A percentile compares a stretch with the other conserved stretches of the same genome.
Conservation (phyloP, 2,329 filamentous ascomycete genomes). For the Colletotrichum zoysiae region DNA sequence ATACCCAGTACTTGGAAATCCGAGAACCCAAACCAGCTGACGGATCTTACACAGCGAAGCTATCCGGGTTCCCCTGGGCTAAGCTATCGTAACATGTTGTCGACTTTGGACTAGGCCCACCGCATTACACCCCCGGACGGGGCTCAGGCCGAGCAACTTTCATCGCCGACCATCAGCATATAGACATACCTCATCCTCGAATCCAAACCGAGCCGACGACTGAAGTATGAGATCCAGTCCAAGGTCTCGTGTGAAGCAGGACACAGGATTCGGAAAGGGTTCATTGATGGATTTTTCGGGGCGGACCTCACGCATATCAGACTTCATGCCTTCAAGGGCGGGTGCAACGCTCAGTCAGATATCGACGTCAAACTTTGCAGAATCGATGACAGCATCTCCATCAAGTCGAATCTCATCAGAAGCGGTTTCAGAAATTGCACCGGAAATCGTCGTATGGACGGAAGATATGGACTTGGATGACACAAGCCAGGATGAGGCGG, state of each 20-base stretch:
- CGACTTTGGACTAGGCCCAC: conserved; percentile 26
- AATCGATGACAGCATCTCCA: conserved; percentile 27
- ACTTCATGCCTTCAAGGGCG: conserved; percentile 41
- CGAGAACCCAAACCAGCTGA: conserved; percentile 31
- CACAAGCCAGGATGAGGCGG: conserved; percentile 40
- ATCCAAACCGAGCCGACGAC: conserved; percentile 25
- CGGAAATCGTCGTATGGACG: conserved; percentile 61
- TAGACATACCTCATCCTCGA: conserved; percentile 30
- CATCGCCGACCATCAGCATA: conserved; percentile 36
- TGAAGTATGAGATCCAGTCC: conserved; percentile 42
- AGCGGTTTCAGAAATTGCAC: conserved; percentile 52
- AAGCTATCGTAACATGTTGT: conserved; percentile 36
- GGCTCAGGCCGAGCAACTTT: conserved; percentile 36
- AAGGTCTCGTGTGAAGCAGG: conserved; percentile 42
- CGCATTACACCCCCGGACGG: conserved; percentile 24
- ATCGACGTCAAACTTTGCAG: conserved; percentile 48
- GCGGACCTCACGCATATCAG: conserved; percentile 47
- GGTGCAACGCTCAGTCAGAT: conserved; percentile 47
- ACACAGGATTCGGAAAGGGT: conserved; percentile 45
- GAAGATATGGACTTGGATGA: conserved; percentile 54
- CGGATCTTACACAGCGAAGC: conserved; percentile 15
- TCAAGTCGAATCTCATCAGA: conserved; percentile 51
- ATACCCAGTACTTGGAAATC: conserved; percentile 19
- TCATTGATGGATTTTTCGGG: conserved; percentile 42
- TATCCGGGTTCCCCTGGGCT: conserved; percentile 25